A percentile compares a stretch with the other conserved stretches of the same genome.
phyloP scores from a whole-genome alignment of 2,329 filamentous ascomycete species.

The Teratosphaeria gauchensis region DNA sequence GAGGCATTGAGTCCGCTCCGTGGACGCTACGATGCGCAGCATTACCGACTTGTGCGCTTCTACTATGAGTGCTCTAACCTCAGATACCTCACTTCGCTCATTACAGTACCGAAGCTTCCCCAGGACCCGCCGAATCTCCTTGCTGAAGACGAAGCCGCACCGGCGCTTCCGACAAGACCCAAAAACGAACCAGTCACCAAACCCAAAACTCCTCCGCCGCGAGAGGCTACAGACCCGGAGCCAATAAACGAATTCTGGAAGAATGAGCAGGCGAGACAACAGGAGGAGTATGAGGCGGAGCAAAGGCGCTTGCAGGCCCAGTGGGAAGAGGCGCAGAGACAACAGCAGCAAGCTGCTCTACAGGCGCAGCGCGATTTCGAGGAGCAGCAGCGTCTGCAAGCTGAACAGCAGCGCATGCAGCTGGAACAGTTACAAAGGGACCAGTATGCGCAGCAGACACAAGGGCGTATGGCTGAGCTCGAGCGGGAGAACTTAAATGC shows the following conservation, averaged over 20 bases:
- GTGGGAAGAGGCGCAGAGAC: slow-evolving; percentile 68
- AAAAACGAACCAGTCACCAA: slow-evolving; percentile 56
- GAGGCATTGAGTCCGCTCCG: slow-evolving; percentile 84
- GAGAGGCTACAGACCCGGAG: slow-evolving; percentile 71
- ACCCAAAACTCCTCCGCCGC: slow-evolving; percentile 57
- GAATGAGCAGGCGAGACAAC: slow-evolving; percentile 78
- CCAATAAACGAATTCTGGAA: slow-evolving; percentile 99
- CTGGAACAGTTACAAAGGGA: slow-evolving; percentile 83
- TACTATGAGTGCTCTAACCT: slow-evolving; percentile 99
- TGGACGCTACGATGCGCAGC: slow-evolving; percentile 84
- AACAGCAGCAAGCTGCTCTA: slow-evolving; percentile 72
- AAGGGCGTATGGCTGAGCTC: slow-evolving; percentile 88
- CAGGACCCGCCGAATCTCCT: slow-evolving; percentile 88
- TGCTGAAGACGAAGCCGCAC: slow-evolving; percentile 66
- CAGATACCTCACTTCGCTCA: slow-evolving; percentile 89
- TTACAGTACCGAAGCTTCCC: slow-evolving; percentile 90
- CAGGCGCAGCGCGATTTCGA: slow-evolving; percentile 94
- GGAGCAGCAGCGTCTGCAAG: slow-evolving; percentile 78
- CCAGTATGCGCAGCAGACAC: slow-evolving; percentile 86
- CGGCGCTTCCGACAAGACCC: slow-evolving; percentile 71
- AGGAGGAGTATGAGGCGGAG: slow-evolving; percentile 90
- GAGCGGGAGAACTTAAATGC: slow-evolving; percentile 93
- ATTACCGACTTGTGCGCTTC: slow-evolving; percentile 92
- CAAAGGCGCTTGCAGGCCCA: slow-evolving; percentile 81
- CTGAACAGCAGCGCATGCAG: slow-evolving; percentile 81